Evolutionary conservation across 2,329 filamentous ascomycete species (phyloP), one percentile per base, ranked within the genome.

Genomic region (Alternaria sp.): DNA sequence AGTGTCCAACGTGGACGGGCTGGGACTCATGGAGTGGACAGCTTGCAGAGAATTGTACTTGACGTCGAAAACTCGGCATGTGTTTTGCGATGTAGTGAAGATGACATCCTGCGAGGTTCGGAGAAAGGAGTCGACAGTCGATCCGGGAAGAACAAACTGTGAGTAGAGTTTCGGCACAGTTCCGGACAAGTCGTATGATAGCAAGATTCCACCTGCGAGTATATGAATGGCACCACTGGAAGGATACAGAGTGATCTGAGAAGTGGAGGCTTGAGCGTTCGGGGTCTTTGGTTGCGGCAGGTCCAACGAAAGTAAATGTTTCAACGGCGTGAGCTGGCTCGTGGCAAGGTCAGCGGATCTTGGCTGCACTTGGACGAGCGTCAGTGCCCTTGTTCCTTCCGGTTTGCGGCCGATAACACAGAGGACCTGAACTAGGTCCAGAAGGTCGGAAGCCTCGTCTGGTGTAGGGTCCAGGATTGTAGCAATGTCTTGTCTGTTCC

Each of bases 81-180:
- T 82, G 10, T 83, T 79, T 0, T 83, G 70, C 0, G 88, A 88
- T n/a, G 86, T 82, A 2, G 87, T 84, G 45, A 94, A 82, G 1
- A 92, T 77, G 5, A 90, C 87, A 8, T 90, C 87, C 58, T 85
- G 86, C 8, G 90, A 91, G 0, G 93, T 80, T 7, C 89, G 85
- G 7, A 90, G 73, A 69, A 92, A 92, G 2, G 89, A 90, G 20
- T 82, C 81, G 3, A 88, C 81, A 2, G 80, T 83, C 5, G 84
- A 78, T 41, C 85, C 79, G 6, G 82, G 78, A 27, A 90, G 80
- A 14, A 79, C 81, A 14, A 88, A 68, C 40, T 78, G 74, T 2
- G 79, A 87, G 57, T 84, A 83, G 27, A 89, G 76, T 66, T 85
- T 88, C 0, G 90, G 90, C 7, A 90, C 80, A 16, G 86, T 86